These are phyloP conservation scores for Schizothecium vesticola DNA, from an alignment of 495 filamentous ascomycete genomes.

Conservation along the genomic window DNA sequence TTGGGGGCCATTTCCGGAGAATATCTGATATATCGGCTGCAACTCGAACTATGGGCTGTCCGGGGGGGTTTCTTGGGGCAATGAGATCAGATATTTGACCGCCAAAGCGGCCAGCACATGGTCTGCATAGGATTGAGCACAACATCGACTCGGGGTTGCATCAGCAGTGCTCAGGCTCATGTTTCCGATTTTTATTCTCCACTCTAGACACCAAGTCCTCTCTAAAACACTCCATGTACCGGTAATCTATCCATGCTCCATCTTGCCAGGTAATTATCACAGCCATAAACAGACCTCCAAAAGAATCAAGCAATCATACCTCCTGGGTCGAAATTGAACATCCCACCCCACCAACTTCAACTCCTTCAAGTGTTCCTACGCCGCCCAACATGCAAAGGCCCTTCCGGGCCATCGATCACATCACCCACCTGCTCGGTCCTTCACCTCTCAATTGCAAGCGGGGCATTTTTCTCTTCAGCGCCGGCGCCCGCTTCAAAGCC, in stretches of 20 bases:
- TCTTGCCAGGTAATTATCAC: background rate
- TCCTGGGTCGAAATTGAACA: background rate
- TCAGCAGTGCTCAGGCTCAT: background rate
- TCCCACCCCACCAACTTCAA: background rate
- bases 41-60: no score
- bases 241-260: background rate
- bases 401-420: background rate
- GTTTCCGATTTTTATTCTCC: background rate
- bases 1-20: background rate
- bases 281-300: background rate
- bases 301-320: background rate
- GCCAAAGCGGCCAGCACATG: background rate
- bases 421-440: background rate
- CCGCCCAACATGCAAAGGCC: no score
- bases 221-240: background rate
- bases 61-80: no score
- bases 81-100: background rate
- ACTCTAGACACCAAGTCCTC: no score
- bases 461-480: background rate
- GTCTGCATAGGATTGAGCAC: background rate
- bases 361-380: background rate
- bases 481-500: background rate
- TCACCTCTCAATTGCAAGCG: background rate
- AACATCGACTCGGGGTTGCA: background rate
- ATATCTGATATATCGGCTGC: background rate